Conservation (phyloP, 306 rosid species). For the Sicyos edulis region DNA sequence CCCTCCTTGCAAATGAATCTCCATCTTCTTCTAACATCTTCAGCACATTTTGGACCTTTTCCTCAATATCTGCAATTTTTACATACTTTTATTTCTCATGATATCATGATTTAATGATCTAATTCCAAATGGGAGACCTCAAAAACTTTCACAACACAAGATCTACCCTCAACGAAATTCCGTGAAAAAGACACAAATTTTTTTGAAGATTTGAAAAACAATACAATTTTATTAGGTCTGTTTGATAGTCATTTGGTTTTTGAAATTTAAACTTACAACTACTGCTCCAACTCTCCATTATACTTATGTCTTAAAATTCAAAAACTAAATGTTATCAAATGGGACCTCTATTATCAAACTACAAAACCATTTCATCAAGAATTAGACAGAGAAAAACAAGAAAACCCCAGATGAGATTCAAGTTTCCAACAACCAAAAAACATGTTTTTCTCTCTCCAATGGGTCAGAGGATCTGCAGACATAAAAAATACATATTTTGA, state of each 20-base stretch:
- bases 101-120: background rate
- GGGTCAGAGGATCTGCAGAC: background rate
- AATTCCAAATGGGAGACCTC: background rate
- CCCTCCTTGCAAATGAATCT: conserved; percentile 94
- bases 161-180: background rate
- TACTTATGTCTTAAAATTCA: too few species aligned
- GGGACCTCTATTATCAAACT: too few species aligned
- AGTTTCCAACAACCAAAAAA: background rate
- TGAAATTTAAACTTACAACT: too few species aligned
- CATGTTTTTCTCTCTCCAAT: background rate
- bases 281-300: too few species aligned
- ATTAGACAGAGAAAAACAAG: conserved; percentile 6
- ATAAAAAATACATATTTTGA: background rate
- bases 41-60: conserved; percentile 53
- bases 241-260: too few species aligned
- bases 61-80: conserved; percentile 79
- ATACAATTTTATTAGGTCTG: too few species aligned
- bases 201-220: background rate
- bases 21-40: conserved; percentile 77
- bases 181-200: background rate
- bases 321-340: too few species aligned
- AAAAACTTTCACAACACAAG: background rate
- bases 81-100: background rate
- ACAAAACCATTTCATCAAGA: background rate
- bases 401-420: background rate